A percentile compares a stretch with the other conserved stretches of the same genome.
phyloP scores from a whole-genome alignment of 345 rosid genomes.

The Moringa oleifera region DNA sequence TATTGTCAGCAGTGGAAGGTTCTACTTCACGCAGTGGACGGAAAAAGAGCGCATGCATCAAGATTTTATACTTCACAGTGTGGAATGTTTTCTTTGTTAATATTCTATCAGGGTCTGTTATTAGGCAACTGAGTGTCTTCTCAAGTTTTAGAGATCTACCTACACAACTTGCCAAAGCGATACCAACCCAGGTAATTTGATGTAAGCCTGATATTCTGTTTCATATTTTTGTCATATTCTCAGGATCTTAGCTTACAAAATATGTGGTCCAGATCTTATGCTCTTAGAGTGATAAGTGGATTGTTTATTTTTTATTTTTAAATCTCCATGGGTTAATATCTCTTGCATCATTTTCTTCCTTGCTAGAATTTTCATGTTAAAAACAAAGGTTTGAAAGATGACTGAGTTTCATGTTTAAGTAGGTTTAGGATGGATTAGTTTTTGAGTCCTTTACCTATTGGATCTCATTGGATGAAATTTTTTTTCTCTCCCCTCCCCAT shows the following conservation, averaged over 20 bases:
- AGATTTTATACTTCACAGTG: constrained; percentile 76
- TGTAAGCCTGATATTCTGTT: neutral
- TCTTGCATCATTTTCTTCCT: neutral
- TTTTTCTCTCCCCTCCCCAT: constrained; percentile 1
- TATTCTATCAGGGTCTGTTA: constrained; percentile 73
- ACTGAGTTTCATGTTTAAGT: neutral
- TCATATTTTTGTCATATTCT: neutral
- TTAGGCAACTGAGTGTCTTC: constrained; percentile 43
- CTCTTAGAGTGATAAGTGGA: neutral
- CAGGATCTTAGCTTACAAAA: neutral
- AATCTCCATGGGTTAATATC: neutral
- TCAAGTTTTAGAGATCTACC: constrained; percentile 63
- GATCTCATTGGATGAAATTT: too few relatives aligned
- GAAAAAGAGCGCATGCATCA: constrained; percentile 79
- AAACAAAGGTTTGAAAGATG: neutral
- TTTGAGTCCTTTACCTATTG: neutral
- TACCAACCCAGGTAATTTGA: constrained; percentile 70
- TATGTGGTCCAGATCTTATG: neutral
- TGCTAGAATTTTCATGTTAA: neutral
- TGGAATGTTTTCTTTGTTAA: constrained; percentile 95
- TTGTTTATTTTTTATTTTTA: too few relatives aligned
- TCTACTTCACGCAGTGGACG: constrained; percentile 65
- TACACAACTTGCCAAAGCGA: constrained; percentile 56
- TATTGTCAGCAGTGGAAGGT: constrained; percentile 76
- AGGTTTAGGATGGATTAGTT: neutral